Evolutionary conservation across 768 basidiomycete species (phyloP), one percentile per base, ranked within the genome.

Genomic region (Gyrodon lividus): DNA sequence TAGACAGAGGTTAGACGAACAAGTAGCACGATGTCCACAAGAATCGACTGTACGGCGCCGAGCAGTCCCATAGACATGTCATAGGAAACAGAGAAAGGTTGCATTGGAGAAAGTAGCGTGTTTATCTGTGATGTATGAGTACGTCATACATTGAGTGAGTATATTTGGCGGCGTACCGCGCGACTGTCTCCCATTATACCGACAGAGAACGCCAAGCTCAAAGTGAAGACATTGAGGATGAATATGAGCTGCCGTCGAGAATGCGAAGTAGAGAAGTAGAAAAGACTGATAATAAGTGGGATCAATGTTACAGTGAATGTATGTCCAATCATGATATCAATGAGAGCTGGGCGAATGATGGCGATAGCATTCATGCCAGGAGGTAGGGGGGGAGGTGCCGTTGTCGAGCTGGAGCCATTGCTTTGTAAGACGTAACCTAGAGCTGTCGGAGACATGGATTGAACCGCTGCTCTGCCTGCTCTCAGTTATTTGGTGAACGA

Each of bases 51-150:
- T 6, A 59, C 47, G 8, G 54, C 55, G 24, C 62, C 60, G 19
- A 63, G 53, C 16, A 56, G 35, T 19, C 62, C 60, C 33, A 63
- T 61, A 8, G 44, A 40, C 41, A 63, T 59, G 34, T 59, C 48
- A 46, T 50, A 49, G n/a, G 51, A 53, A 7, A 55, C 44, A 24
- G 55, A 54, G 24, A 51, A 56, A 14, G 56, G 54, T 17, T 56
- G 19, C 6, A 38, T 41, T 12, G 60, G 60, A 13, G 52, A 49
- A 14, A 61, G 42, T 35, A 59, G 57, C 2, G 48, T 35, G 19
- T 58, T 57, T 22, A 61, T 48, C 59, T 61, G 40, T 34, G 12
- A 24, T 39, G 30, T 31, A n/a, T 24, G 30, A 50, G 9, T 10
- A 28, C 2, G 7, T 8, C 13, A 14, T 8, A 14, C 10, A 26